These are phyloP conservation scores for Auricularia cornea DNA, from an alignment of 768 basidiomycete species.

Conservation along the genomic window DNA sequence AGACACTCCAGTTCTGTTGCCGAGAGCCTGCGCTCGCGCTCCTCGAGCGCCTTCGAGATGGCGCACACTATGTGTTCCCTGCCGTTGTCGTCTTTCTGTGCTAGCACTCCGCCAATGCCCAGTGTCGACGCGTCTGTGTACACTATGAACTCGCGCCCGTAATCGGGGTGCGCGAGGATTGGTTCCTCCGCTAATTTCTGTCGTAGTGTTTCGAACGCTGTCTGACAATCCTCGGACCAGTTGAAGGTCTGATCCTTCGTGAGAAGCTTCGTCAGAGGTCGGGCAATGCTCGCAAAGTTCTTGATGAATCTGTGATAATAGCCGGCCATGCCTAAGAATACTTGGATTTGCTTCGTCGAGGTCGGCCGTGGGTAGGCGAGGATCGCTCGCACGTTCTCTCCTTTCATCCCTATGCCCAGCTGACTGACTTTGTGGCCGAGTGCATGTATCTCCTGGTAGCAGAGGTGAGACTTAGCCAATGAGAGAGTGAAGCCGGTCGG, in stretches of 20 bases:
- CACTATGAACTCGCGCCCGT: too few relatives aligned
- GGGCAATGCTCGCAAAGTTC: conserved; percentile 23
- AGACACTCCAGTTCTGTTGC: too few relatives aligned
- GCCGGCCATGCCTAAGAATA: conserved; percentile 30
- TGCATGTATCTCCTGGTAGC: conserved; percentile 23
- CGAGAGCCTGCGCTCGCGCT: too few relatives aligned
- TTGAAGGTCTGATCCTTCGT: conserved; percentile 19
- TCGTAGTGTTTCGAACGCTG: conserved; percentile 23
- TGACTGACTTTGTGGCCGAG: conserved; percentile 26
- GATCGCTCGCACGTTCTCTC: conserved; percentile 30
- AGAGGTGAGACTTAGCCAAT: conserved; percentile 27
- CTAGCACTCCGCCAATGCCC: too few relatives aligned
- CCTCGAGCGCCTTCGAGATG: too few relatives aligned
- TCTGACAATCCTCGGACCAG: conserved; percentile 17
- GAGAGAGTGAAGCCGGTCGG: conserved; percentile 25
- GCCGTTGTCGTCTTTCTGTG: too few relatives aligned
- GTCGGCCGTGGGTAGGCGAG: conserved; percentile 16
- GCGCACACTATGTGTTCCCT: too few relatives aligned
- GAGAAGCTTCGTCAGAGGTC: conserved; percentile 26
- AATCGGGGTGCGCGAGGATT: too few relatives aligned
- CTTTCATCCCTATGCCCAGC: conserved; percentile 28
- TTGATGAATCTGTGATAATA: conserved; percentile 30
- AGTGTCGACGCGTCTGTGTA: too few relatives aligned
- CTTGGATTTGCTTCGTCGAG: conserved; percentile 21
- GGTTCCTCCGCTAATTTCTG: conserved; percentile 15